Base-by-base conservation (phyloP, 352 stramenopile genomes). In the Blastocystis sp. region DNA sequence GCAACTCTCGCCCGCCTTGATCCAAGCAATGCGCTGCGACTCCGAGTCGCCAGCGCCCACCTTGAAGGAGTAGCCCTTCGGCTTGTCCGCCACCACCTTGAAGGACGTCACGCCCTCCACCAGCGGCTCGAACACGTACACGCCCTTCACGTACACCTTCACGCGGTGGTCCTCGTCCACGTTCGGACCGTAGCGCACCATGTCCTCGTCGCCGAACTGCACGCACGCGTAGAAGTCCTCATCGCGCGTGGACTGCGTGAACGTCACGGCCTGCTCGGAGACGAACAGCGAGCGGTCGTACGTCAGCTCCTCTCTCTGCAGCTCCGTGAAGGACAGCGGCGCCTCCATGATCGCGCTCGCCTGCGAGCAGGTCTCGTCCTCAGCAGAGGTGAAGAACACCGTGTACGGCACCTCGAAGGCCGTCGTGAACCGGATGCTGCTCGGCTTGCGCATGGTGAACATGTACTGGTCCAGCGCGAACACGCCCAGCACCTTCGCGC, bases 101-200 rank as follows among this genome's bases (percentile, higher is more conserved):
- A 69, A 43, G 1, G 14, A 28, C 38, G 56, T 64, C 48, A 84
- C 74, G 34, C 74, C 74, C 28, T 84, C 74, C 59, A 59, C 56
- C 52, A 84, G 38, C 34, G 74, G 21, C 65, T 53, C 45, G 74
- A 84, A 84, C 23, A 59, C 74, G 48, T 84, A 84, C 38, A 84
- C 53, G n/a, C 74, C 74, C 74, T 84, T 84, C 74, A 84, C 74
- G 52, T 67, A 84, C 74, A 84, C 74, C 17, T 45, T 23, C 38
- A 84, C 61, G 34, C 38, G 53, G 38, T 84, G 48, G 7, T 66
- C 38, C 7, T 1, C 17, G 48, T 84, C 74, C 10, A 84, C 21
- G 53, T 84, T 84, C 19, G 56, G 56, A 52, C 74, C 74, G 66
- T 84, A 84, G 61, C 56, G 74, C 21, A 69, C 65, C n/a, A 59